Evolutionary conservation across 2,329 filamentous ascomycete species (phyloP).

Genomic region (Alternaria rosae): DNA sequence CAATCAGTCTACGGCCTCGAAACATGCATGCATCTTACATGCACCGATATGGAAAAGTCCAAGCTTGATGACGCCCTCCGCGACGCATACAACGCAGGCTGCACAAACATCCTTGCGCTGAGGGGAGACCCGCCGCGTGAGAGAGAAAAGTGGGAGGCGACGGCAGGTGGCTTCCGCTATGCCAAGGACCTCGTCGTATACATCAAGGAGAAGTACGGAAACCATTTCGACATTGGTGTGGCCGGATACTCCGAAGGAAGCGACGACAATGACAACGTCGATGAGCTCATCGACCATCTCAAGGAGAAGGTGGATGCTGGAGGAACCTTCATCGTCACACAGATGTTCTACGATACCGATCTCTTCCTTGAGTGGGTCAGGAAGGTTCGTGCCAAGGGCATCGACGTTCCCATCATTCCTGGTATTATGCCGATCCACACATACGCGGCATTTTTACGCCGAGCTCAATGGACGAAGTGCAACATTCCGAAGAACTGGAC

Average conservation of each 20-base stretch:
- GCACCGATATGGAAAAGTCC: conserved; percentile 94
- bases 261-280: conserved; percentile 89
- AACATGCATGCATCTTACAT: conserved; percentile 99
- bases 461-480: conserved; percentile 91
- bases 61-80: conserved; percentile 89
- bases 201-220: conserved; percentile 78
- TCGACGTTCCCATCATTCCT: conserved; percentile 81
- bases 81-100: conserved; percentile 91
- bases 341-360: conserved; percentile 99
- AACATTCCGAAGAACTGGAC: conserved; percentile 83
- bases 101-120: conserved; percentile 95
- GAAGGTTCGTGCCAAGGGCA: conserved; percentile 84
- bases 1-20: conserved; percentile 95
- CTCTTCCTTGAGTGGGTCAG: conserved; percentile 91
- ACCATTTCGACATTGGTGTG: conserved; percentile 97
- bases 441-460: conserved; percentile 88
- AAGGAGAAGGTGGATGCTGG: conserved; percentile 98
- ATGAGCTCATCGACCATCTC: conserved; percentile 84
- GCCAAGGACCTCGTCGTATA: conserved; percentile 89
- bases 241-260: conserved; percentile 96
- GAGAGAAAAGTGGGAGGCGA: conserved; percentile 90
- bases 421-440: conserved; percentile 96
- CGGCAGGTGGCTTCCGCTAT: conserved; percentile 87
- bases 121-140: conserved; percentile 93
- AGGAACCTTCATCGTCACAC: conserved; percentile 91